Evolutionary conservation across 345 rosid genomes (phyloP).

Genomic region (Erucastrum elatum): DNA sequence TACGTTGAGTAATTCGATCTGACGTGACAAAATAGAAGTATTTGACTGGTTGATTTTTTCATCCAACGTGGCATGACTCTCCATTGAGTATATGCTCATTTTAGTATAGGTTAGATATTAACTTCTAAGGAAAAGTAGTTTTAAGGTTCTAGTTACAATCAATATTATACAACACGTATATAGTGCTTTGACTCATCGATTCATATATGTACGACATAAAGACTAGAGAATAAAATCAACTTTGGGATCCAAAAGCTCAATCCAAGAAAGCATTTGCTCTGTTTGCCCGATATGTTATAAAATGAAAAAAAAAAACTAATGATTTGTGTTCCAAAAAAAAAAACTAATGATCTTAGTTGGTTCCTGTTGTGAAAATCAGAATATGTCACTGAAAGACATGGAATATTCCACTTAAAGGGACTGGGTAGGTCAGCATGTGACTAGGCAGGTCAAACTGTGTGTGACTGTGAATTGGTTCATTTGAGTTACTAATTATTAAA

Average conservation of each 20-base stretch:
- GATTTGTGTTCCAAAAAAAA: background rate
- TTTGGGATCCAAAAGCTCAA: conserved; percentile 1
- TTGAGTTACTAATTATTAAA: background rate
- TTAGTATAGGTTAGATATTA: too few species aligned
- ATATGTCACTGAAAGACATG: background rate
- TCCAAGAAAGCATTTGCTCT: background rate
- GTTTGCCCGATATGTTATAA: background rate
- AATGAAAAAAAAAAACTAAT: background rate
- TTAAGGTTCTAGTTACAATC: background rate
- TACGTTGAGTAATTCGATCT: too few species aligned
- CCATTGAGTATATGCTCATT: too few species aligned
- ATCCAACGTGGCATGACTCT: too few species aligned
- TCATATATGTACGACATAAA: background rate
- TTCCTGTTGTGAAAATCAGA: background rate
- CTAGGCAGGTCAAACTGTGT: background rate
- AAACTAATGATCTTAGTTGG: background rate
- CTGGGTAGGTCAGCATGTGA: conserved; percentile 16
- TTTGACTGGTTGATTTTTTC: too few species aligned
- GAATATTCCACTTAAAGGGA: conserved; percentile 1
- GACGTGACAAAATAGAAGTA: too few species aligned
- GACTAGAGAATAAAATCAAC: background rate
- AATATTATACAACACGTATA: background rate
- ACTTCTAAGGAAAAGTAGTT: background rate
- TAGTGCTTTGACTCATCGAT: background rate
- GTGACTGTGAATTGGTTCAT: background rate